A percentile compares a stretch with the other conserved stretches of the same genome.
These are phyloP conservation scores for Elsinoe perseae DNA, from an alignment of 2,329 filamentous ascomycete genomes.

Conservation along the genomic window DNA sequence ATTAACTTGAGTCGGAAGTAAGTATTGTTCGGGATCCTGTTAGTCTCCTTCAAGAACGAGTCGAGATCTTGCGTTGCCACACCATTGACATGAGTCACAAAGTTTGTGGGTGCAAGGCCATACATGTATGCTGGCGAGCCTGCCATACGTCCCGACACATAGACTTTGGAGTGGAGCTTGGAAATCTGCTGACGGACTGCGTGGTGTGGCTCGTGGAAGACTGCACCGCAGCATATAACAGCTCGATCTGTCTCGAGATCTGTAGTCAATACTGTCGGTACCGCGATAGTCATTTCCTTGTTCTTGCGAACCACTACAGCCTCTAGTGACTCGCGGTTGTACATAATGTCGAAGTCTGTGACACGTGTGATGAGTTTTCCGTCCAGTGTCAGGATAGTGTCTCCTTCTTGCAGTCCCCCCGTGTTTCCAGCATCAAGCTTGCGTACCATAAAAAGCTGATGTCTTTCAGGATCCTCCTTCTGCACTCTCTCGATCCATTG, in stretches of 20 bases:
- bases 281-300: constrained; percentile 64
- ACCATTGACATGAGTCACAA: constrained; percentile 93
- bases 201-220: constrained; percentile 88
- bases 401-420: constrained; percentile 74
- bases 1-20: constrained; percentile 98
- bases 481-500: constrained; percentile 92
- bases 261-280: constrained; percentile 79
- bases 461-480: constrained; percentile 77
- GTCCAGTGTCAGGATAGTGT: constrained; percentile 86
- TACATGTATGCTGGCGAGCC: constrained; percentile 84
- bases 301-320: constrained; percentile 82
- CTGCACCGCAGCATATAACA: constrained; percentile 89
- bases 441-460: constrained; percentile 97
- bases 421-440: constrained; percentile 65
- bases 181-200: constrained; percentile 95
- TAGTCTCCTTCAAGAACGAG: constrained; percentile 70
- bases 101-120: constrained; percentile 90
- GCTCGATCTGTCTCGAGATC: constrained; percentile 89
- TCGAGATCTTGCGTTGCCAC: constrained; percentile 74
- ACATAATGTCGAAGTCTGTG: constrained; percentile 93
- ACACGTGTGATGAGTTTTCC: constrained; percentile 88
- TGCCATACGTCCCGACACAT: constrained; percentile 78
- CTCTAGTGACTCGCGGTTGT: constrained; percentile 73
- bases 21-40: constrained; percentile 88
- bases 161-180: constrained; percentile 92